Evolutionary conservation across 225 moss, liverwort and hornwort species (phyloP), one percentile per base, ranked within the genome.

Genomic region (Neckera pumila): DNA sequence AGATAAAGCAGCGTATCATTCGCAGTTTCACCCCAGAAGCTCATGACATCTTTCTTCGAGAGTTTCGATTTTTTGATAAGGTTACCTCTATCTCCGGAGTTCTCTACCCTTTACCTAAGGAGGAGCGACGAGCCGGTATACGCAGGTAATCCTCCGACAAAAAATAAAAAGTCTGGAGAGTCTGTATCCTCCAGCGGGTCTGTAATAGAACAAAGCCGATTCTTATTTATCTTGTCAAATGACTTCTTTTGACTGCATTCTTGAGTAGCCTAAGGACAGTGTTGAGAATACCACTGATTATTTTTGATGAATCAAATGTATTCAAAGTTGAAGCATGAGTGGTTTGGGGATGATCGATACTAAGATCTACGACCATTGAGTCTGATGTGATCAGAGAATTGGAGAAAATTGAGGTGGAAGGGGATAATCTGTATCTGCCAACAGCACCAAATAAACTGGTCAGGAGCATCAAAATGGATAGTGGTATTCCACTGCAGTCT

Each of bases 1-100:
- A 86, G 88, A 95, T 97, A 64, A 95, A 94, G 87, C 92, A 94
- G 87, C 93, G 95, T 23, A 95, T 97, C 80, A 96, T 97, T 86
- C 90, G 91, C 56, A 94, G 94, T 89, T 97, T 97, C 81, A 92
- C 95, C 30, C 92, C 96, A 79, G 95, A 97, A 89, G 97, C 97
- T 74, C 79, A 93, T 87, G 93, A 94, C 78, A 90, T 96, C 26
- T 96, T 96, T 91, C 54, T 93, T 80, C 93, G 92, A 59, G 96
- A 97, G 82, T 97, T 97, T 86, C 92, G 88, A 43, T 95, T 97
- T 84, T 97, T 97, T 85, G 97, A 96, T 85, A 95, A 94, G 87
- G 96, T 97, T 72, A 97, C 97, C 47, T 96, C 97, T 65, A 96
- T 97, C 80, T 97, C 96, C 87, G 96, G 96, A 85, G 92, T 96